Evolutionary conservation across 345 rosid genomes (phyloP).

Genomic region (Balakata baccata): DNA sequence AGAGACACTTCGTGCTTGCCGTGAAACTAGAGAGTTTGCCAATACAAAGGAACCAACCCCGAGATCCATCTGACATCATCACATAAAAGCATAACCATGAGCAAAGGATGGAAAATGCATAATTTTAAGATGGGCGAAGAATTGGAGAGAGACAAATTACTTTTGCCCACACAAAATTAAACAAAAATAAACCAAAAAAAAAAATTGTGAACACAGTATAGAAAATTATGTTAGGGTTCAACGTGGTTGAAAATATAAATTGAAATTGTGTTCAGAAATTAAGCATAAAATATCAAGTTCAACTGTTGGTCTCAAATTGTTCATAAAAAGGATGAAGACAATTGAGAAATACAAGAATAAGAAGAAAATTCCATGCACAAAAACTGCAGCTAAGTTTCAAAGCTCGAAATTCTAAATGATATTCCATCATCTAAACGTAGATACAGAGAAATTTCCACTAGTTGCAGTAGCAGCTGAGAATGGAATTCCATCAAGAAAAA

Average conservation of each 20-base stretch:
- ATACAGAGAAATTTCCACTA: background rate
- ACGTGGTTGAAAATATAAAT: background rate
- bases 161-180: background rate
- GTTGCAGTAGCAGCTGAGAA: background rate
- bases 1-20: slow-evolving; percentile 66
- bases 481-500: slow-evolving; percentile 1
- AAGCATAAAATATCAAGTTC: background rate
- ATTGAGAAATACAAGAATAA: background rate
- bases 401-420: background rate
- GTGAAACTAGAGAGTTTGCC: slow-evolving; percentile 72
- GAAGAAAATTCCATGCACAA: background rate
- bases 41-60: slow-evolving; percentile 93
- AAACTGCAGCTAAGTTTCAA: background rate
- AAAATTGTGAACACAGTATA: background rate
- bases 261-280: background rate
- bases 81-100: slow-evolving; percentile 4
- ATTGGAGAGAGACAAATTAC: background rate
- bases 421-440: background rate
- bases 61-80: slow-evolving; percentile 75
- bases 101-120: background rate
- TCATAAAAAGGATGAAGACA: background rate
- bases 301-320: background rate
- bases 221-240: background rate
- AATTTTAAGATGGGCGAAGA: no score
- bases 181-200: background rate